Evolutionary conservation across 352 stramenopile species (phyloP).

Genomic region (Salisapilia sapeloensis): DNA sequence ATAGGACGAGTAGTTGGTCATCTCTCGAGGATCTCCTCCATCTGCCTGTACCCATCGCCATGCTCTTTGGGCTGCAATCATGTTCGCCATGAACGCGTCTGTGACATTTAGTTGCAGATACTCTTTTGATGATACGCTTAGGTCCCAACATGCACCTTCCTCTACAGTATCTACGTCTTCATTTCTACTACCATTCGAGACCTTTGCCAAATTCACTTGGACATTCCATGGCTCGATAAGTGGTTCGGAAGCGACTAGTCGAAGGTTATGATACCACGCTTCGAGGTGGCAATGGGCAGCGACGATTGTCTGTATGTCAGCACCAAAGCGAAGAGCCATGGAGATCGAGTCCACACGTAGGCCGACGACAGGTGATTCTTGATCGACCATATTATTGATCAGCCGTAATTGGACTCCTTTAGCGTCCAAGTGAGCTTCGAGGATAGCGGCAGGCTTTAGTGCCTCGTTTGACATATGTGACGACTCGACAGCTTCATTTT

Average conservation of each 20-base stretch:
- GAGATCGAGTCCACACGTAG: constrained; percentile 27
- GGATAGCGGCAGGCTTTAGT: too few relatives aligned
- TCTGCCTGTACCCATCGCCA: constrained; percentile 68
- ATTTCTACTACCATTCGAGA: constrained; percentile 3
- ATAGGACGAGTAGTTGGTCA: constrained; percentile 71
- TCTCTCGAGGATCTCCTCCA: constrained; percentile 42
- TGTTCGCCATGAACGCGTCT: constrained; percentile 61
- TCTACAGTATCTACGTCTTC: constrained; percentile 1
- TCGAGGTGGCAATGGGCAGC: constrained; percentile 25
- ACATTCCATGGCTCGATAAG: constrained; percentile 70
- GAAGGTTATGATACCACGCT: constrained; percentile 74
- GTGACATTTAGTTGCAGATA: constrained; percentile 68
- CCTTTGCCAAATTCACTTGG: constrained; percentile 16
- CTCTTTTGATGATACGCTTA: constrained; percentile 39
- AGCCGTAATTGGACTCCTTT: constrained; percentile 36
- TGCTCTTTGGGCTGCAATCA: constrained; percentile 53
- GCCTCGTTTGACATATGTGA: too few relatives aligned
- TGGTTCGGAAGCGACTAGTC: constrained; percentile 62
- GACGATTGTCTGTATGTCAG: constrained; percentile 14
- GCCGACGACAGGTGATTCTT: constrained; percentile 60
- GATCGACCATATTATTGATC: constrained; percentile 73
- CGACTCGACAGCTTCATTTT: too few relatives aligned
- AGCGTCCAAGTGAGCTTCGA: too few relatives aligned
- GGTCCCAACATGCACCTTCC: constrained; percentile 17
- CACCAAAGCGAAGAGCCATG: constrained; percentile 12